These are phyloP conservation scores for Ganoderma lucidum DNA, from an alignment of 1,284 basidiomycete species.

Conservation along the genomic window DNA sequence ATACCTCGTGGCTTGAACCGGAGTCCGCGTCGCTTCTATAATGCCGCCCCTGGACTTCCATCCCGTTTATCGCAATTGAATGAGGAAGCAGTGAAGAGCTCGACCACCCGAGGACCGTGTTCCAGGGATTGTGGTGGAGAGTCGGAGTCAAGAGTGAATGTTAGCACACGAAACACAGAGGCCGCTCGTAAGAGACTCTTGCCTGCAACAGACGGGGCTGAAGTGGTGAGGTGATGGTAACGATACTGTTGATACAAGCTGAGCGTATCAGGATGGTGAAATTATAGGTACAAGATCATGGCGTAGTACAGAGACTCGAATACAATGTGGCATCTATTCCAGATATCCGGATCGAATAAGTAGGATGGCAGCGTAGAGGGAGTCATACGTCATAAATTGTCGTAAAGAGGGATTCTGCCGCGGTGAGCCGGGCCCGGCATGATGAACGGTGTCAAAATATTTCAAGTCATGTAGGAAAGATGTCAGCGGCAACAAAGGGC, in stretches of 20 bases:
- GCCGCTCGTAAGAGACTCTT: too few species aligned
- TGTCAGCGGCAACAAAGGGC: neutral
- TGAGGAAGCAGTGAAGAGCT: too few species aligned
- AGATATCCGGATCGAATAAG: neutral
- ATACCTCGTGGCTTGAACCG: neutral
- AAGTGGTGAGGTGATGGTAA: neutral
- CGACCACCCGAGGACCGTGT: too few species aligned
- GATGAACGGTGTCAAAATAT: neutral
- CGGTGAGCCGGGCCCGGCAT: neutral
- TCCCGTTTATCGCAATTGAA: neutral
- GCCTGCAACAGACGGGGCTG: neutral
- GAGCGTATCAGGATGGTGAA: neutral
- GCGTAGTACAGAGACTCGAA: too few species aligned
- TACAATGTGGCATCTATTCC: conserved; percentile 7
- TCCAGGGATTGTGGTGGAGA: too few species aligned
- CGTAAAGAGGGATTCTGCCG: neutral
- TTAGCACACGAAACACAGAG: too few species aligned
- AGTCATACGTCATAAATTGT: neutral
- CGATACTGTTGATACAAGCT: conserved; percentile 1
- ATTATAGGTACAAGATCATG: neutral
- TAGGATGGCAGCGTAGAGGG: neutral
- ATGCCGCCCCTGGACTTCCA: neutral
- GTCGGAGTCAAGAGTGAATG: too few species aligned
- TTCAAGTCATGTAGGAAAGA: neutral
- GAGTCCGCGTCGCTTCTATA: neutral